Percentiles rank a stretch among this genome's conserved stretches.
Conservation (phyloP, 2,329 filamentous ascomycete genomes). For the Diaporthe nobilis region DNA sequence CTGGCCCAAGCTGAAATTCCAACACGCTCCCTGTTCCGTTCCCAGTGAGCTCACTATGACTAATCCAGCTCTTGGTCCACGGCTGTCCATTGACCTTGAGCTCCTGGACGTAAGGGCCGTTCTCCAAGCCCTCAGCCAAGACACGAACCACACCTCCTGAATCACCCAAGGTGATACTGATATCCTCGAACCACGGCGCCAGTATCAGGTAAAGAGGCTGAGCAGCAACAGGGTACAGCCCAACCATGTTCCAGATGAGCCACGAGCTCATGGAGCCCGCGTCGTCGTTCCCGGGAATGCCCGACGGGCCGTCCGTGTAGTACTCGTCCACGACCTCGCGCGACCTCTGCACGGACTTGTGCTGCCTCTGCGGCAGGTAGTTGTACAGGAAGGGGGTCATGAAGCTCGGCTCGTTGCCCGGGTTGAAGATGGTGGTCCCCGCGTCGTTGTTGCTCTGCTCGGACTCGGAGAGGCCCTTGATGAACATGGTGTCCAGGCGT, state of each 20-base stretch:
- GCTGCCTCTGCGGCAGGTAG: slow-evolving; percentile 71
- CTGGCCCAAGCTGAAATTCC: slow-evolving; percentile 13
- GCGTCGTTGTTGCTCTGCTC: slow-evolving; percentile 54
- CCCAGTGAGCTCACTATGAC: slow-evolving; percentile 51
- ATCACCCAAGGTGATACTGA: slow-evolving; percentile 70
- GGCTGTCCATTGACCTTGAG: slow-evolving; percentile 73
- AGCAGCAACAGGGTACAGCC: slow-evolving; percentile 76
- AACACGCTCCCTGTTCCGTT: slow-evolving; percentile 6
- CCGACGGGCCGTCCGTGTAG: slow-evolving; percentile 67
- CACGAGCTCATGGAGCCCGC: slow-evolving; percentile 81
- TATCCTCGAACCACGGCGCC: slow-evolving; percentile 72
- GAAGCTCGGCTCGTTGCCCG: slow-evolving; percentile 78
- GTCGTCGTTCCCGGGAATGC: slow-evolving; percentile 79
- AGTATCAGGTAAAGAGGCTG: slow-evolving; percentile 77
- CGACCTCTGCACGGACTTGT: slow-evolving; percentile 71
- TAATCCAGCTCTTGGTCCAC: slow-evolving; percentile 76
- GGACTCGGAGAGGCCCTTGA: slow-evolving; percentile 58
- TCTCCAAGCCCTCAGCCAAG: slow-evolving; percentile 60
- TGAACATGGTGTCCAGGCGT: slow-evolving; percentile 73
- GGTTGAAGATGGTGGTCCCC: slow-evolving; percentile 73
- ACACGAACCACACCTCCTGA: slow-evolving; percentile 67
- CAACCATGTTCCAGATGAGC: slow-evolving; percentile 78
- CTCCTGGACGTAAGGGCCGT: slow-evolving; percentile 73
- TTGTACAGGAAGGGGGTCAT: slow-evolving; percentile 78
- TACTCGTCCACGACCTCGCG: slow-evolving; percentile 71